Conservation (phyloP, 371 early-diverging fungal genomes). For the Funneliformis caledonium region DNA sequence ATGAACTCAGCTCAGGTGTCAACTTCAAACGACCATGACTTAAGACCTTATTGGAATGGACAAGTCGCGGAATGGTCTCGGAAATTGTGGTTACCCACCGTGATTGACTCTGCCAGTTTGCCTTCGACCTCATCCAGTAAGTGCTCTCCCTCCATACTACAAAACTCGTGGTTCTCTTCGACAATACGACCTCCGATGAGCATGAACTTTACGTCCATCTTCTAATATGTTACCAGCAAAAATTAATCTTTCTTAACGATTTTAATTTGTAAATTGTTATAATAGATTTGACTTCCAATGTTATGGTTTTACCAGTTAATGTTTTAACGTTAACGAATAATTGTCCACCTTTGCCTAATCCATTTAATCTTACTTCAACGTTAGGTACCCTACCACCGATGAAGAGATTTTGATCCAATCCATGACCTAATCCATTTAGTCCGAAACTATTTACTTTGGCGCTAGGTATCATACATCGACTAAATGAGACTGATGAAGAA, state of each 20-base stretch:
- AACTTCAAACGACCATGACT: no score
- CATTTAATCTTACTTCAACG: background rate
- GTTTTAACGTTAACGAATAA: conserved; percentile 78
- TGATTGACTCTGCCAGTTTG: no score
- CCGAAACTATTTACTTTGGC: no score
- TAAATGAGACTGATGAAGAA: background rate
- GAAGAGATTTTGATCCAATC: background rate
- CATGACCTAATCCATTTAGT: no score
- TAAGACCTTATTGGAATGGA: no score
- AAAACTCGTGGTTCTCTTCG: no score
- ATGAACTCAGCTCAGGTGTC: no score
- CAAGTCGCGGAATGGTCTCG: no score
- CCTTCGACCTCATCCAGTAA: background rate
- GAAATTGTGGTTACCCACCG: no score
- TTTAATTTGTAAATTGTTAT: background rate
- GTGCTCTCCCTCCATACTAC: background rate
- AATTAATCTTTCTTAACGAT: background rate
- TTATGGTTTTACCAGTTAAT: conserved; percentile 97
- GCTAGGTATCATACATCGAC: background rate
- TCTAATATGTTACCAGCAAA: background rate
- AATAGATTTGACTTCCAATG: conserved; percentile 68
- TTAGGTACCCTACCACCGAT: background rate
- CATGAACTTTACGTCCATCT: no score
- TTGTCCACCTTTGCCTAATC: conserved; percentile 44
- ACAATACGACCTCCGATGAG: no score